These are phyloP conservation scores for Phragmites australis DNA, from an alignment of 176 grass and related monocot species.

Conservation along the genomic window DNA sequence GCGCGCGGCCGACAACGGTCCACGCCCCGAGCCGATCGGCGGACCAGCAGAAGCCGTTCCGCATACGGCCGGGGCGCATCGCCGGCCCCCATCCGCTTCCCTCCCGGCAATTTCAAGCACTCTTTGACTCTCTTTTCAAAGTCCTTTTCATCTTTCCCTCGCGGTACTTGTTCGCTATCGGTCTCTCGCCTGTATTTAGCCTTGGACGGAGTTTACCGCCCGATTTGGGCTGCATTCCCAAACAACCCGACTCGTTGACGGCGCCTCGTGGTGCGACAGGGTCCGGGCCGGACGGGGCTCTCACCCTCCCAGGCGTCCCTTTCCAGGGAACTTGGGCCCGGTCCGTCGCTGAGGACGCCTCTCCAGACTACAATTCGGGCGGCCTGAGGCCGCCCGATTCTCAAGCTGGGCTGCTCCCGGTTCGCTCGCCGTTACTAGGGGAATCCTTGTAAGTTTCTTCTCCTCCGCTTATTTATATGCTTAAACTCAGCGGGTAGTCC, in stretches of 20 bases:
- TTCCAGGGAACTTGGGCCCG: conserved; percentile 46
- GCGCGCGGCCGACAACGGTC: no score
- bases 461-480: no score
- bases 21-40: neutral
- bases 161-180: conserved; percentile 4
- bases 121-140: conserved; percentile 66
- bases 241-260: conserved; percentile 51
- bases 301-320: conserved; percentile 51
- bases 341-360: neutral
- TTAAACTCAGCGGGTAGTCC: no score
- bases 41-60: neutral
- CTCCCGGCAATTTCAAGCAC: conserved; percentile 60
- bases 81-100: conserved; percentile 60
- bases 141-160: conserved; percentile 69
- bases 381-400: neutral
- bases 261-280: conserved; percentile 51
- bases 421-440: conserved; percentile 49
- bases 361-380: no score
- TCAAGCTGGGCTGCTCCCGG: conserved; percentile 26
- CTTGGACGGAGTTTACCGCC: conserved; percentile 55
- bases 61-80: conserved; percentile 43
- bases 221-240: conserved; percentile 48
- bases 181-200: conserved; percentile 66
- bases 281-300: conserved; percentile 55
- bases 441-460: conserved; percentile 37